These are phyloP conservation scores for Aegilops tauschii DNA, from an alignment of 176 grass and related monocot genomes.

Conservation along the genomic window DNA sequence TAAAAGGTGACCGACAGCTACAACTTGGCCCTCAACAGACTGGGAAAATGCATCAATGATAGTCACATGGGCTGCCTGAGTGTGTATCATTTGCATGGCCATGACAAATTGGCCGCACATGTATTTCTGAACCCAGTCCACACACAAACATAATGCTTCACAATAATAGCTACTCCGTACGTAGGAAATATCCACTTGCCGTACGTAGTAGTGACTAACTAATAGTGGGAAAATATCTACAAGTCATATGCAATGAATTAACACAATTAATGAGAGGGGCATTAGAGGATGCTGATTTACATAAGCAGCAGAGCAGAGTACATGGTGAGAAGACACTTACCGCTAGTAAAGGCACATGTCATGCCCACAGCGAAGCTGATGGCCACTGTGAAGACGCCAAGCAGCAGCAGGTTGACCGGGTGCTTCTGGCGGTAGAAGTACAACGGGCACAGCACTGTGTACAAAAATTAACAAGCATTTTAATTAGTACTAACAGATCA, in stretches of 20 bases:
- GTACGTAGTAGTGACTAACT: no score
- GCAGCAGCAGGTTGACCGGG: conserved; percentile 69
- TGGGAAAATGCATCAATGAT: not conserved
- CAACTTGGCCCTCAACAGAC: no score
- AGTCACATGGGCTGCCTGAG: no score
- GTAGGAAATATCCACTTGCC: no score
- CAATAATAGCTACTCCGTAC: not conserved
- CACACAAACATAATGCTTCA: not conserved
- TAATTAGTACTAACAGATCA: not conserved
- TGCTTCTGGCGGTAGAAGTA: conserved; percentile 75
- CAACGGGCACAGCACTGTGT: conserved; percentile 76
- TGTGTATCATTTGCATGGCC: no score
- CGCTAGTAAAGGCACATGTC: conserved; percentile 88
- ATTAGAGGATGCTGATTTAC: not conserved
- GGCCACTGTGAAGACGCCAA: conserved; percentile 60
- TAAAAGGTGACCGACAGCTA: no score
- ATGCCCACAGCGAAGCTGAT: conserved; percentile 78
- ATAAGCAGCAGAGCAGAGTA: not conserved
- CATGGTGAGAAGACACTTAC: conserved; percentile 27
- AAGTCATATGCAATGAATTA: not conserved
- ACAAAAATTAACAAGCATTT: not conserved
- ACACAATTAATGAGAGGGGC: not conserved
- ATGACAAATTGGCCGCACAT: no score
- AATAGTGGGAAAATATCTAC: not conserved
- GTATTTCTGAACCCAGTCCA: not conserved